These are phyloP conservation scores for Dothideomycetes sp. DNA, from an alignment of 2,329 filamentous ascomycete species.

Conservation along the genomic window DNA sequence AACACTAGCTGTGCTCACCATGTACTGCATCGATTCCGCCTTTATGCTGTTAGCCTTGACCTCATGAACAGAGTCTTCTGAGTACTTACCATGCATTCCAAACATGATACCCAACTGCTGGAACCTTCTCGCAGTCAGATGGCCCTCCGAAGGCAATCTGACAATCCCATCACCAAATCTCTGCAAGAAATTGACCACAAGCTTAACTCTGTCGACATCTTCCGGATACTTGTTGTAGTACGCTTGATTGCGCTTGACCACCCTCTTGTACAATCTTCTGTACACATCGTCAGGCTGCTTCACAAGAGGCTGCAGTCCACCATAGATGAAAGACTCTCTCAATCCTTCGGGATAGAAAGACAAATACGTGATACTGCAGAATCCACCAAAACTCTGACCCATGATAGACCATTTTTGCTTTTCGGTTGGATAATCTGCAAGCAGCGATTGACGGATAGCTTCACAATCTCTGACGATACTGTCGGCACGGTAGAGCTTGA, in stretches of 20 bases:
- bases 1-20: slow-evolving; percentile 28
- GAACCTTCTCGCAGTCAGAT: slow-evolving; percentile 63
- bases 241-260: slow-evolving; percentile 60
- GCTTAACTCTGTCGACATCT: slow-evolving; percentile 59
- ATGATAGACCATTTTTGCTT: slow-evolving; percentile 76
- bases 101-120: slow-evolving; percentile 70
- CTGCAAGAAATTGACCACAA: slow-evolving; percentile 56
- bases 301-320: slow-evolving; percentile 71
- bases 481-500: slow-evolving; percentile 80
- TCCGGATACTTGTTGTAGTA: slow-evolving; percentile 84
- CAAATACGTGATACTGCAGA: slow-evolving; percentile 74
- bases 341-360: slow-evolving; percentile 69
- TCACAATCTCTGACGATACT: slow-evolving; percentile 85
- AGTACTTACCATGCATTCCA: slow-evolving; percentile 55
- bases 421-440: slow-evolving; percentile 53
- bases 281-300: slow-evolving; percentile 68
- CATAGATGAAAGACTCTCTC: slow-evolving; percentile 72
- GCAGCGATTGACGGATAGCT: slow-evolving; percentile 69
- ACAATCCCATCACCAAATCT: slow-evolving; percentile 48
- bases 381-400: slow-evolving; percentile 88
- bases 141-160: slow-evolving; percentile 61
- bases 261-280: slow-evolving; percentile 57
- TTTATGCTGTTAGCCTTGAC: slow-evolving; percentile 17
- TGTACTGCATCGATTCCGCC: slow-evolving; percentile 68
- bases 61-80: neutral